phyloP scores from a whole-genome alignment of 2,329 filamentous ascomycete genomes.

The Fusarium hostae region DNA sequence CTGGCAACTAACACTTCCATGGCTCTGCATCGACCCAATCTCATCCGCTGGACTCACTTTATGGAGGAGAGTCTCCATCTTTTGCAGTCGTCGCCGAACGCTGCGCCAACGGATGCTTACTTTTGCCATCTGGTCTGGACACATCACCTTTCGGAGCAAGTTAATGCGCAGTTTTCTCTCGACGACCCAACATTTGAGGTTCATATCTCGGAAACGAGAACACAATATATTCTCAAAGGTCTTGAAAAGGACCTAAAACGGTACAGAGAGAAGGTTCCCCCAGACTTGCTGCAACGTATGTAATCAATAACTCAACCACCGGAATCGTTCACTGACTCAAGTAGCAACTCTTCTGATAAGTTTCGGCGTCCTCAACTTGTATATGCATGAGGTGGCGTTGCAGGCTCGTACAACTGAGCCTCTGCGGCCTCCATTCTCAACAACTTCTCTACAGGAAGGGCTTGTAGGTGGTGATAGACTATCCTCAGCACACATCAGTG shows the following conservation, averaged over 20 bases:
- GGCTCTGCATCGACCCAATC: constrained; percentile 68
- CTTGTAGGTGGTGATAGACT: constrained; percentile 55
- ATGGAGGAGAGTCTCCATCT: constrained; percentile 69
- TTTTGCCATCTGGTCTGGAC: constrained; percentile 70
- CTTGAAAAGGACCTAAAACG: constrained; percentile 73
- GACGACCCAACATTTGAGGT: constrained; percentile 69
- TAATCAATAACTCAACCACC: neutral
- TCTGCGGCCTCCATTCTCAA: constrained; percentile 59
- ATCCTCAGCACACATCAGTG: constrained; percentile 68
- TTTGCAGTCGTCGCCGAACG: constrained; percentile 64
- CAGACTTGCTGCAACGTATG: constrained; percentile 67
- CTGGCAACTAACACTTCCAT: constrained; percentile 69
- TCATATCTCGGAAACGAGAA: constrained; percentile 70
- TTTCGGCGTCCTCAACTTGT: constrained; percentile 74
- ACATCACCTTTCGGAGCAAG: constrained; percentile 74
- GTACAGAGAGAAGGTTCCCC: constrained; percentile 65
- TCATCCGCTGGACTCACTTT: constrained; percentile 69
- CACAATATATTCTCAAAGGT: constrained; percentile 71
- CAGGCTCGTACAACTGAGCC: constrained; percentile 72
- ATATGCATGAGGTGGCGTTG: constrained; percentile 80
- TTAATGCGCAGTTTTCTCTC: constrained; percentile 72
- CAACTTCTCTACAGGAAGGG: constrained; percentile 57
- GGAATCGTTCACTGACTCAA: constrained; percentile 22
- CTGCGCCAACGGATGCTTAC: constrained; percentile 65
- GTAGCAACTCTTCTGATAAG: constrained; percentile 71